Base-by-base conservation (phyloP, 306 rosid species). In the Quercus variabilis region DNA sequence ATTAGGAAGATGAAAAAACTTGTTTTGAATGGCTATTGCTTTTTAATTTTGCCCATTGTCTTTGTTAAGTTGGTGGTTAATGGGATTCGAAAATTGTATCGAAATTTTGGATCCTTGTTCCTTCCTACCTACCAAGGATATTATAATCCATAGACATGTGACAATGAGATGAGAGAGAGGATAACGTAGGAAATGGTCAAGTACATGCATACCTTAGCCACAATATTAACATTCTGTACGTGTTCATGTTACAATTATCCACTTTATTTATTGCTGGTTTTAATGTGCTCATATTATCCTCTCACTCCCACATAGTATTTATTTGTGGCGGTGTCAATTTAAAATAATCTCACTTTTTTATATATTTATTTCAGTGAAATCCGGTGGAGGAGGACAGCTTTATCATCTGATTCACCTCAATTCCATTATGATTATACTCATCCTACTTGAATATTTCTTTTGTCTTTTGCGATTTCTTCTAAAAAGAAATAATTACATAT, bases 321-420 rank as follows among this genome's bases (percentile, higher is more conserved):
- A 85, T 75, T 77, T 52, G 63, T 11, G 55, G 74, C 87, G 86
- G 95, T 83, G 78, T 75, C 76, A 17, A 68, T 69, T 43, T 71
- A n/a, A 19, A 67, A 46, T 77, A 62, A 82, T 84, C 80, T 69
- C 9, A 9, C 1, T 68, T 68, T 5, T 12, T 26, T 41, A 38
- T 38, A 25, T 20, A 60, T 25, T 0, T 25, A 23, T 23, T 25
- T 21, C 31, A 3, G 65, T 59, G 65, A 23, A 23, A 60, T 60
- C 1, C 31, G 35, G 26, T 4, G 2, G 26, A 21, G 6, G 26
- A 26, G 67, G 19, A 60, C 67, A 60, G 17, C 54, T 3, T 11
- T 11, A 49, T 13, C 54, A 41, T 41, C 46, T 41, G 46, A 41
- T 41, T 41, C 46, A 49, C 54, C 54, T 49, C 54, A 49, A 49